These are phyloP conservation scores for Exophiala sp. DNA, from an alignment of 2,329 filamentous ascomycete genomes.

Conservation along the genomic window DNA sequence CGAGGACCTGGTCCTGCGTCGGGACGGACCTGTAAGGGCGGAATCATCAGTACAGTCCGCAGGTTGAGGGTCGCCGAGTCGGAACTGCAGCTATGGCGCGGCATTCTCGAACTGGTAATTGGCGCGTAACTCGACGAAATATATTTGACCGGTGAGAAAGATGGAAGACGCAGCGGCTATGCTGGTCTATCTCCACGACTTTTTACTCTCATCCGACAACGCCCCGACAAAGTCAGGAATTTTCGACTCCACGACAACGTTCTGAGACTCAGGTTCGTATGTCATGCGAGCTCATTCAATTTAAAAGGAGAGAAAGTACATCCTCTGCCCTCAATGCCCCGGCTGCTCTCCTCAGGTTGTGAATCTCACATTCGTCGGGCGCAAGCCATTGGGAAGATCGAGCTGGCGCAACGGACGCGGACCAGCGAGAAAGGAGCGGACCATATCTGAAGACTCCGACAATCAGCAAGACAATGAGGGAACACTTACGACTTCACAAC, in stretches of 20 bases:
- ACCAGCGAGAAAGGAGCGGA: slow-evolving; percentile 76
- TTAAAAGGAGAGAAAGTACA: slow-evolving; percentile 62
- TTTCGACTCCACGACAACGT: slow-evolving; percentile 31
- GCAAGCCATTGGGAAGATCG: slow-evolving; percentile 61
- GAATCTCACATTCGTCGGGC: slow-evolving; percentile 38
- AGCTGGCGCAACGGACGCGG: slow-evolving; percentile 60
- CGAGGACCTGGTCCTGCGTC: slow-evolving; percentile 89
- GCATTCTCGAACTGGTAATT: slow-evolving; percentile 74
- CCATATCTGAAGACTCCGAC: slow-evolving; percentile 62
- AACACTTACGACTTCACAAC: slow-evolving; percentile 56
- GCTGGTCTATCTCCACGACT: slow-evolving; percentile 26
- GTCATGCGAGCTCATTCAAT: slow-evolving; percentile 58
- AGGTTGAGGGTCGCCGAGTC: slow-evolving; percentile 70
- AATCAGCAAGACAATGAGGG: slow-evolving; percentile 37
- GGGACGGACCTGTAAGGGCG: slow-evolving; percentile 67
- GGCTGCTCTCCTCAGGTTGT: slow-evolving; percentile 33
- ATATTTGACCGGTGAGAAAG: slow-evolving; percentile 68
- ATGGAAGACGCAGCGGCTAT: slow-evolving; percentile 10
- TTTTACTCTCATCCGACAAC: slow-evolving; percentile 67
- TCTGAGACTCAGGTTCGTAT: slow-evolving; percentile 15
- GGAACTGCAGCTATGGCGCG: slow-evolving; percentile 88
- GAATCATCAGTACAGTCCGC: slow-evolving; percentile 69
- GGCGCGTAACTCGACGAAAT: slow-evolving; percentile 71
- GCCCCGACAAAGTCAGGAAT: slow-evolving; percentile 53
- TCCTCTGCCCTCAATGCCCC: slow-evolving; percentile 77